Evolutionary conservation across 2,329 filamentous ascomycete genomes (phyloP), one percentile per base, ranked within the genome.

Genomic region (Alternaria novae-zelandiae): DNA sequence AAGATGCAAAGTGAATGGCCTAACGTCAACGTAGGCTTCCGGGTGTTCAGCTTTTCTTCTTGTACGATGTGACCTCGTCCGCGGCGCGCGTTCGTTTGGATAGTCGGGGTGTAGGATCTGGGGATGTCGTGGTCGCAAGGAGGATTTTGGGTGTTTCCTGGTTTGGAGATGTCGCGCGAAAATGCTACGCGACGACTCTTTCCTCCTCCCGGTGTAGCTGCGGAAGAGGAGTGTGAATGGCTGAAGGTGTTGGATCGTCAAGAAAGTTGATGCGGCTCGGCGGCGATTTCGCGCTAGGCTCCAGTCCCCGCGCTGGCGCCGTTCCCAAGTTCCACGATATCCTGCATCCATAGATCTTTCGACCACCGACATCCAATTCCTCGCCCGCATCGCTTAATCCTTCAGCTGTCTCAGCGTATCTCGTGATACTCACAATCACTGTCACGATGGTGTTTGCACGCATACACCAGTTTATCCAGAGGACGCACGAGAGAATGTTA

Each of bases 231-330:
- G 43, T 43, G 58, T 30, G 32, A 57, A 44, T 50, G 25, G 45
- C 15, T 17, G 25, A 15, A 50, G 56, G 43, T 59, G 43, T 54
- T 49, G 17, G 36, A 54, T 56, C 23, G 61, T 60, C 45, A 53
- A 54, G 57, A 65, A 63, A 69, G 61, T 65, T 45, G 59, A 64
- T 54, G 62, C 57, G 57, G 60, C 59, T 64, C 54, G 64, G 66
- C 68, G 57, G 65, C 59, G 41, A 63, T 44, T 54, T 49, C 57
- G 49, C 63, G 70, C 65, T 69, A 65, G 63, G 53, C 30, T 58
- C 43, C 17, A 30, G 54, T 57, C 55, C 61, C 65, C 66, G 63
- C 63, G 55, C 58, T 56, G 54, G 64, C 65, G 57, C 72, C 71
- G 70, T 61, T 72, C 70, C 36, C 0, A 41, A 0, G 0, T 41